A percentile compares a stretch with the other conserved stretches of the same genome.
Evolutionary conservation across 495 filamentous ascomycete species (phyloP).

Genomic region (Penicillium subrubescens): DNA sequence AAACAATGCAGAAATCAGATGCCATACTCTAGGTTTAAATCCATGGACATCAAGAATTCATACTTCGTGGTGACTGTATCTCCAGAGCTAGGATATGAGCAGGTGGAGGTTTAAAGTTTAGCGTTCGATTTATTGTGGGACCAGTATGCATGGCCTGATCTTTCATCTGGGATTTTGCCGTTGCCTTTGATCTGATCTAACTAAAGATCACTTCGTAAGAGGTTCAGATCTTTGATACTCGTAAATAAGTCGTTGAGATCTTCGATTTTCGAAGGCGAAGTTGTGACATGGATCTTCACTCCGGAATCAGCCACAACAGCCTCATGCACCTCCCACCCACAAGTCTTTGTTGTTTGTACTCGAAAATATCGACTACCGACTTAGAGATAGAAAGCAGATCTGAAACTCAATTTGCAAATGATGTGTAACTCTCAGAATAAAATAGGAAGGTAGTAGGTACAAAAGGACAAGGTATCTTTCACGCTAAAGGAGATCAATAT

Average conservation of each 20-base stretch:
- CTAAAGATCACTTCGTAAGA: not conserved
- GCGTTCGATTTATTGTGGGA: not conserved
- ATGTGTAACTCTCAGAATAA: not conserved
- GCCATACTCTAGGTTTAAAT: not conserved
- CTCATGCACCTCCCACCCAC: not conserved
- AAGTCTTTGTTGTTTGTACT: not conserved
- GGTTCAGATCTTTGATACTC: not conserved
- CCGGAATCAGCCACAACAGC: not conserved
- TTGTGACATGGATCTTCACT: not conserved
- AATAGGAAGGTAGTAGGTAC: not conserved
- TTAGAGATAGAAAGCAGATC: not conserved
- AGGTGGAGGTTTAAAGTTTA: not conserved
- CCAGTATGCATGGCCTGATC: too few species aligned
- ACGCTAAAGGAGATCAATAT: not conserved
- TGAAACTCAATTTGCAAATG: not conserved
- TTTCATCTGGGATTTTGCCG: not conserved
- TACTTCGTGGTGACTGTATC: not conserved
- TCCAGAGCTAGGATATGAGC: not conserved
- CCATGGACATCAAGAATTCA: not conserved
- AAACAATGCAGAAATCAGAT: not conserved
- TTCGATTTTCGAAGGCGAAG: not conserved
- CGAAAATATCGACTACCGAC: not conserved
- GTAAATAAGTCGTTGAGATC: not conserved
- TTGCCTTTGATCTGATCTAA: not conserved
- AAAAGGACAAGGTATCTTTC: not conserved